Base-by-base conservation (phyloP, 1,139 yeast genomes). In the Geotrichum australiense region DNA sequence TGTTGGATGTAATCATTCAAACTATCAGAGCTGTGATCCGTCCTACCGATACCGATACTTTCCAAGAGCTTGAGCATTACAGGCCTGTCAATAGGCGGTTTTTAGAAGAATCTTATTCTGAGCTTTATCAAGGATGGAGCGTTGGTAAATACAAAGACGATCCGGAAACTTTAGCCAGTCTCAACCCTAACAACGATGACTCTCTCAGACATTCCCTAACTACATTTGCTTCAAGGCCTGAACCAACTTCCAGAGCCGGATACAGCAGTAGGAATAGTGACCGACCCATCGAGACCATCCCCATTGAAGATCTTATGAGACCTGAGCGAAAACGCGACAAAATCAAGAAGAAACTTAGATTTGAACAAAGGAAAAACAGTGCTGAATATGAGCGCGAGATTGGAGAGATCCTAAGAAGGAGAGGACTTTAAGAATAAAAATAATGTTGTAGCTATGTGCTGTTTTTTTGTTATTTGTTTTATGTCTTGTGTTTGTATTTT, bases 11-110 rank as follows among this genome's bases (percentile, higher is more conserved):
- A 22, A 58, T 80, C 5, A 58, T 76, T 42, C 78, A 81, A 50
- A 71, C 80, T 1, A 55, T 78, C 36, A 72, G 78, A 47, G 69
- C 70, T 24, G 69, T 75, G 58, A 52, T 84, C 22, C 60, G 65
- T 48, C 89, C 94, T 0, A 74, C 73, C 2, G 96, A 89, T 54
- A 78, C 86, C 11, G 95, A 85, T 45, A 64, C 78, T 10, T 91
- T 86, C 66, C 83, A 82, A 53, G 70, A 76, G 23, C 70, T 83
- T 45, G 98, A 91, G 59, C 76, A 76, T 54, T 84, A 80, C 55
- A 63, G 74, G 19, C 76, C 70, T 5, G 68, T 87, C 57, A 72
- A 94, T 54, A 73, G 75, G 50, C 68, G 74, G 30, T 71, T 93
- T 52, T 97, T 91, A 59, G 64, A 74, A 34, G 79, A 73, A 35